These are phyloP conservation scores for Penicillium sp. DNA, from an alignment of 2,329 filamentous ascomycete species.

Conservation along the genomic window DNA sequence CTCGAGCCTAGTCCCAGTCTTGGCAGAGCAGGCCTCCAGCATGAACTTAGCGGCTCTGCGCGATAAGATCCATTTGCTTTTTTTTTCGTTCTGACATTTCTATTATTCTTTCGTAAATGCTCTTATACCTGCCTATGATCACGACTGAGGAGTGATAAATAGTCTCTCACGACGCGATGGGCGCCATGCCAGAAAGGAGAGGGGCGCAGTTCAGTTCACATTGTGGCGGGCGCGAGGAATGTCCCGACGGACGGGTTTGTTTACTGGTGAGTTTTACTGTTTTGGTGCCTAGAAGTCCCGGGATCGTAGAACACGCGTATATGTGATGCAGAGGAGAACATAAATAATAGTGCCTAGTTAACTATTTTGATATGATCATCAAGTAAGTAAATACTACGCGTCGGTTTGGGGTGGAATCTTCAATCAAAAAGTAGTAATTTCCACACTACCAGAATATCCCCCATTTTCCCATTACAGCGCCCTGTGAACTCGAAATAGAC, in stretches of 20 bases:
- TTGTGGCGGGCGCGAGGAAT: constrained; percentile 1
- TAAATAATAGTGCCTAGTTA: too few relatives aligned
- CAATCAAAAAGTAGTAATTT: constrained; percentile 27
- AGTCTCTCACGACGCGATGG: background rate
- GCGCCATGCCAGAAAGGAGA: too few relatives aligned
- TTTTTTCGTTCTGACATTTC: background rate
- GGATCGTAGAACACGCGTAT: too few relatives aligned
- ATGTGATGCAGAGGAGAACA: too few relatives aligned
- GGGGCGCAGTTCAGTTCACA: background rate
- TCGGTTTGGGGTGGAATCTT: constrained; percentile 3
- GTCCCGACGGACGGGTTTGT: background rate
- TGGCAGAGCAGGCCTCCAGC: background rate
- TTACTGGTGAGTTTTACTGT: background rate
- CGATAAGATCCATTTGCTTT: background rate
- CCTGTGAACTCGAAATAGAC: constrained; percentile 34
- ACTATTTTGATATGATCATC: too few relatives aligned
- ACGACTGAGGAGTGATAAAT: background rate
- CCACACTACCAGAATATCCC: constrained; percentile 36
- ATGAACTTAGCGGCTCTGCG: background rate
- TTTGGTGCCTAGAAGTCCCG: too few relatives aligned
- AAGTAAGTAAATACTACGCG: background rate
- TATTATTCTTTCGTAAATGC: background rate
- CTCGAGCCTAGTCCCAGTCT: background rate
- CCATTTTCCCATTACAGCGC: constrained; percentile 46
- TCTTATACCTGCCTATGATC: background rate